Percentiles rank a stretch among this genome's conserved stretches.
phyloP scores from a whole-genome alignment of 2,329 filamentous ascomycete genomes.

The Hymenoscyphus scutula region DNA sequence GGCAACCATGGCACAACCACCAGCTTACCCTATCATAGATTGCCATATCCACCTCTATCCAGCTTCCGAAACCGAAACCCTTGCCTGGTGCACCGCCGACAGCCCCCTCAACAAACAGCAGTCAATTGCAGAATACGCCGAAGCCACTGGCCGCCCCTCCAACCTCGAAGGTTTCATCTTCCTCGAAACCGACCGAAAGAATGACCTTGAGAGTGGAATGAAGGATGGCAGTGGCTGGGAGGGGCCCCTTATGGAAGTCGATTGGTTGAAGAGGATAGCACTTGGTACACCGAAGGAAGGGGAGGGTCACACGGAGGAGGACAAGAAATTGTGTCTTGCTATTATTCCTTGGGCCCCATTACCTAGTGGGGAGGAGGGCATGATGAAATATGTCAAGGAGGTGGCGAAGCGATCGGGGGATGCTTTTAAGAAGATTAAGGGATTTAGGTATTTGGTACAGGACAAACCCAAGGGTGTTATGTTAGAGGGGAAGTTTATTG shows the following conservation, averaged over 20 bases:
- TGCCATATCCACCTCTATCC: conserved; percentile 91
- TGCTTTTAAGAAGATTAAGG: conserved; percentile 65
- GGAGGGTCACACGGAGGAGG: conserved; percentile 55
- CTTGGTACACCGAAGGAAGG: conserved; percentile 54
- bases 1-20: conserved; percentile 33
- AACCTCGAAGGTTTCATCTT: conserved; percentile 72
- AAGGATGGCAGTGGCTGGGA: conserved; percentile 58
- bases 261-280: conserved; percentile 64
- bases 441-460: conserved; percentile 82
- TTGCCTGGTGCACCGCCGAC: conserved; percentile 65
- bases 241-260: conserved; percentile 69
- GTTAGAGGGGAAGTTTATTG: conserved; percentile 62
- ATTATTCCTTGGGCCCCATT: conserved; percentile 87
- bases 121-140: conserved; percentile 33
- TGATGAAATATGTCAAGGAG: conserved; percentile 63
- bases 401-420: conserved; percentile 62
- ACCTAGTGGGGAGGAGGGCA: conserved; percentile 55
- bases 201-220: conserved; percentile 50
- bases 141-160: conserved; percentile 33
- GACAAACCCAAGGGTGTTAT: conserved; percentile 67
- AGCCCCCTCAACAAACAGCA: conserved; percentile 47
- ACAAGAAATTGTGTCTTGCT: conserved; percentile 59
- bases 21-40: conserved; percentile 65
- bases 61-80: conserved; percentile 58
- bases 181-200: conserved; percentile 75